Conservation (phyloP, 208 protist species). For the Porcisia hertigi region DNA sequence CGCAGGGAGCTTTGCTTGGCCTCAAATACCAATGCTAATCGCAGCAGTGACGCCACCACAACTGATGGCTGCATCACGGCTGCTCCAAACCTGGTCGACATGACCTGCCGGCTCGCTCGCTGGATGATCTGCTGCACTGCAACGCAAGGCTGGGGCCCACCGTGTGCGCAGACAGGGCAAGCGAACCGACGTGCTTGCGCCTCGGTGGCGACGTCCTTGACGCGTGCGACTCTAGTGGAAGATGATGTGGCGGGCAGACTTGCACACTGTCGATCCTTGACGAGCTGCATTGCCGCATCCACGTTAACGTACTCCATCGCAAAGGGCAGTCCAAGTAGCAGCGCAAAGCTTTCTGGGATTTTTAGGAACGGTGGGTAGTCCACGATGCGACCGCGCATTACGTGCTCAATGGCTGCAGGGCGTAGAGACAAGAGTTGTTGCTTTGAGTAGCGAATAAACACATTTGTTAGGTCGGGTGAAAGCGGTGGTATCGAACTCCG, state of each 20-base stretch:
- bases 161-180: slow-evolving; percentile 38
- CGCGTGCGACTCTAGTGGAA: background rate
- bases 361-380: slow-evolving; percentile 49
- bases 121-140: slow-evolving; percentile 34
- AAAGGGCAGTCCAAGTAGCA: slow-evolving; percentile 36
- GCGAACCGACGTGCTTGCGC: slow-evolving; percentile 18
- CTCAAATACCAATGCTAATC: slow-evolving; percentile 78
- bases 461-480: background rate
- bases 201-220: slow-evolving; percentile 1
- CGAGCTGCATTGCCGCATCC: slow-evolving; percentile 39
- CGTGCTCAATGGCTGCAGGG: slow-evolving; percentile 22
- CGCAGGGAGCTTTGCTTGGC: slow-evolving; percentile 80
- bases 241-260: background rate
- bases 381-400: slow-evolving; percentile 34
- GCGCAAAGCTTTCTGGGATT: slow-evolving; percentile 44
- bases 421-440: slow-evolving; percentile 41
- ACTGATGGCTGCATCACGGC: slow-evolving; percentile 66
- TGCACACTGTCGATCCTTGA: slow-evolving; percentile 24
- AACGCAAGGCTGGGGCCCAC: slow-evolving; percentile 45
- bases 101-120: slow-evolving; percentile 30
- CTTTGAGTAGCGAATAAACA: slow-evolving; percentile 32
- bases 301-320: slow-evolving; percentile 60
- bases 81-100: slow-evolving; percentile 44
- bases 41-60: slow-evolving; percentile 70
- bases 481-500: background rate